Evolutionary conservation across 768 basidiomycete genomes (phyloP), one percentile per base, ranked within the genome.

Genomic region (Mycena latifolia): DNA sequence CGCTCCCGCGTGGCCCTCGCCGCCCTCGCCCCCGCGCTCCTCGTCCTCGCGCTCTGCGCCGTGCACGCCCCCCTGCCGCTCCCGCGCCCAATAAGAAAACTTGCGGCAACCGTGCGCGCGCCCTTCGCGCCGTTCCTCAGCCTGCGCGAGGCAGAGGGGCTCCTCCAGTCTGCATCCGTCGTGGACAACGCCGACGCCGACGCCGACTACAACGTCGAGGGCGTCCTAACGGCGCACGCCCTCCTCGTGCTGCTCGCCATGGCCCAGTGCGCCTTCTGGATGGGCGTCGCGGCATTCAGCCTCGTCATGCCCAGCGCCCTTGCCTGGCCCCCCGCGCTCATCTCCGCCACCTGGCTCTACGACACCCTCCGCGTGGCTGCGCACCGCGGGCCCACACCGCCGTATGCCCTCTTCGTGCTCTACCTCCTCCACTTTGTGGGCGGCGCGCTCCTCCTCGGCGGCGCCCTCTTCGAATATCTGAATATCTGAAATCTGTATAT

Each of bases 301-400:
- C 63, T 88, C 11, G 79, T 84, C 17, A 76, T 14, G 33, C 14
- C 33, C 76, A 45, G 74, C 27, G 59, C 69, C 0, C 54, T 69
- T 15, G 69, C 72, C 22, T 83, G 83, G 79, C 64, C 17, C 55
- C 82, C 5, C 77, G 78, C 9, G 45, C 72, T 90, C 27, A 71
- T 86, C 20, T 85, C 87, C 0, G 66, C 77, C 0, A 79, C 86
- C 2, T 94, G 93, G 93, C 73, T 91, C 31, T 93, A 92, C 70
- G 87, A 89, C 0, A 41, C 86, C n/a, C 69, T 83, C n/a, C 86
- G 88, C 58, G 86, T 89, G 0, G 78, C 88, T 9, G 72, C 82
- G 22, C 79, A 78, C 45, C 86, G 88, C 0, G 77, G 80, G 14
- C 76, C 85, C 0, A 94, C 90, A 0, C 82, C 85, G 0, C 90